Base-by-base conservation (phyloP, 257 asterid species). In the Thymus quinquecostatus region DNA sequence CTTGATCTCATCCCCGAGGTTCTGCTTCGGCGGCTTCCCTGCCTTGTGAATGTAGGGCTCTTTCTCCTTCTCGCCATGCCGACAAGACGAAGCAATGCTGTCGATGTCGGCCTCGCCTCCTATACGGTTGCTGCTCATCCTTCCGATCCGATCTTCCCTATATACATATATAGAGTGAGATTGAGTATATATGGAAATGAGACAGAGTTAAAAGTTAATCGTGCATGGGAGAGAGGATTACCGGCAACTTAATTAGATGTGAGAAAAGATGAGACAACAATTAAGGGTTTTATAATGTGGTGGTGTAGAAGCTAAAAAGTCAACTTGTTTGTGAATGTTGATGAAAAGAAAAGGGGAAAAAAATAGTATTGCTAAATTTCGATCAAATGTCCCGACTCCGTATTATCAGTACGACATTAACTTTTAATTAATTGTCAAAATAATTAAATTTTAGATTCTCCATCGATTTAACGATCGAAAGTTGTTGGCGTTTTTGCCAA, bases 21-120 rank as follows among this genome's bases (percentile, higher is more conserved):
- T 81, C 44, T 79, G 84, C 81, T 90, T 90, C 0, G 91, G 91
- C 6, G 96, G 91, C 70, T 68, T 44, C 36, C 84, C 90, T 34
- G 88, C 86, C 78, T 85, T 90, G 80, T 84, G 90, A 14, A 82
- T 77, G 38, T 88, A 82, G 0, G 86, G 81, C 51, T 61, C 56
- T 2, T 80, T 76, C 51, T 47, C 32, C 47, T 62, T 62, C 2
- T 80, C 78, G 0, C 68, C 57, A 40, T 75, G 79, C 40, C 76
- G 77, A 5, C 66, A 78, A 3, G 88, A 81, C 8, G 84, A 82
- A 36, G 48, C 82, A 34, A 51, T 84, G 8, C 82, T 78, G 11
- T 41, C 66, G 33, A 78, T 73, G 63, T 80, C 88, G 2, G 44
- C 74, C 33, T 72, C 87, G 36, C 78, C 81, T 57, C n/a, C 78